Evolutionary conservation across 1,284 basidiomycete species (phyloP).

Genomic region (Exobasidium cylindrosporum): DNA sequence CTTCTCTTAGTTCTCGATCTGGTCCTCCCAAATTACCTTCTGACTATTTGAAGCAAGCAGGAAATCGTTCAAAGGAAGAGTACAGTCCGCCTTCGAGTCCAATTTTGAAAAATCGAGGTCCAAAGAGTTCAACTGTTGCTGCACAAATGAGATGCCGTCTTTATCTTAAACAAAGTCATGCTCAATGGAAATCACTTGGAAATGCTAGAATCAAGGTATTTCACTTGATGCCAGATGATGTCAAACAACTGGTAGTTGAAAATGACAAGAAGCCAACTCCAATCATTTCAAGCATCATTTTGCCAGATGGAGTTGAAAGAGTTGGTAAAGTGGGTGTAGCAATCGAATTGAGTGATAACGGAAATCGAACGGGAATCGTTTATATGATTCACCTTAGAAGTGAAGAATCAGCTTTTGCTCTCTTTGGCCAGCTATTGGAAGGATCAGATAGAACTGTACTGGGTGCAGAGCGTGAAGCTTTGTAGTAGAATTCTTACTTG

Average conservation of each 20-base stretch:
- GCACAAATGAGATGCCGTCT: conserved; percentile 99
- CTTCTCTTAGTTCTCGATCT: conserved; percentile 26
- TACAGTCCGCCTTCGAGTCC: conserved; percentile 19
- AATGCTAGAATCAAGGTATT: conserved; percentile 83
- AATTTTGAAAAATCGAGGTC: conserved; percentile 12
- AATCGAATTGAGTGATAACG: conserved; percentile 79
- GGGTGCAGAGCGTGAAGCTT: conserved; percentile 9
- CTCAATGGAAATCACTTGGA: conserved; percentile 94
- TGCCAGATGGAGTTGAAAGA: conserved; percentile 92
- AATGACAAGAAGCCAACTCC: conserved; percentile 66
- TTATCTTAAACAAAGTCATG: conserved; percentile 89
- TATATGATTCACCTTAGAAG: conserved; percentile 83
- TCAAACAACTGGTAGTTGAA: conserved; percentile 95
- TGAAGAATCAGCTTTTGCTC: conserved; percentile 76
- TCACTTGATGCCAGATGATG: conserved; percentile 70
- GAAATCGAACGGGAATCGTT: conserved; percentile 82
- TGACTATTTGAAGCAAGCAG: conserved; percentile 15
- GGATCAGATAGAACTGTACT: conserved; percentile 70
- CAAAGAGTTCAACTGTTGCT: conserved; percentile 59
- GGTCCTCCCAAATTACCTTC: conserved; percentile 15
- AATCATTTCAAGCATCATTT: conserved; percentile 87
- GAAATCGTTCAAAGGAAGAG: conserved; percentile 2
- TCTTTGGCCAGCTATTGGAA: conserved; percentile 81
- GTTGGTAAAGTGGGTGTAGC: conserved; percentile 97
- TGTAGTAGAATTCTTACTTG: background rate